Evolutionary conservation across 768 basidiomycete species (phyloP).

Genomic region (Myochromella boudieri): DNA sequence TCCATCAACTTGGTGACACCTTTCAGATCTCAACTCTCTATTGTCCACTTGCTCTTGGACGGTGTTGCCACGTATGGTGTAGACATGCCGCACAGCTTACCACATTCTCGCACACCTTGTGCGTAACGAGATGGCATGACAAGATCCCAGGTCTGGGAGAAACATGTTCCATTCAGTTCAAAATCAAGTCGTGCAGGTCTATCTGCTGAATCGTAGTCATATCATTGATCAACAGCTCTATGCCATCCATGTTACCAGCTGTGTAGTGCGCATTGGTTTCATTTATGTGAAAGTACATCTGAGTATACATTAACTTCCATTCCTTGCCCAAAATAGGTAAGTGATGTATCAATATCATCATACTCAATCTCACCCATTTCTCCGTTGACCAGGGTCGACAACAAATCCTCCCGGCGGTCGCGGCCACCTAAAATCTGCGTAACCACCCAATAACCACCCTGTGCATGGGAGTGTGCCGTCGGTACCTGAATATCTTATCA

Average conservation of each 20-base stretch:
- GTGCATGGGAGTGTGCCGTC: too few species aligned
- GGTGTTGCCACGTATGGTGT: too few species aligned
- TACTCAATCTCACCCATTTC: not conserved
- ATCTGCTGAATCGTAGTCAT: not conserved
- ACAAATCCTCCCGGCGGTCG: not conserved
- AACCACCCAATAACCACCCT: too few species aligned
- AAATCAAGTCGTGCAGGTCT: not conserved
- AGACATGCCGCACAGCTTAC: too few species aligned
- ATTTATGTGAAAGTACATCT: not conserved
- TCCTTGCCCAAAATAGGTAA: constrained; percentile 1
- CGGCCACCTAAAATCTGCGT: constrained; percentile 11
- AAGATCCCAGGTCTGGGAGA: not conserved
- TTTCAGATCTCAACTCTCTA: too few species aligned
- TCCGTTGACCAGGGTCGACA: constrained; percentile 4
- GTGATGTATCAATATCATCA: not conserved
- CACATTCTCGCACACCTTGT: too few species aligned
- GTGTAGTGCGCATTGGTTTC: constrained; percentile 8
- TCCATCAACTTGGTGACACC: too few species aligned
- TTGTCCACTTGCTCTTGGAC: too few species aligned
- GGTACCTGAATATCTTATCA: too few species aligned
- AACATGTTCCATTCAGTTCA: too few species aligned
- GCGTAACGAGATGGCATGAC: too few species aligned
- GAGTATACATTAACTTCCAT: not conserved
- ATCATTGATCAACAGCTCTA: constrained; percentile 2
- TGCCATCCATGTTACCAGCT: not conserved